A percentile compares a stretch with the other conserved stretches of the same genome.
These are phyloP conservation scores for Grifola frondosa DNA, from an alignment of 1,284 basidiomycete species.

Conservation along the genomic window DNA sequence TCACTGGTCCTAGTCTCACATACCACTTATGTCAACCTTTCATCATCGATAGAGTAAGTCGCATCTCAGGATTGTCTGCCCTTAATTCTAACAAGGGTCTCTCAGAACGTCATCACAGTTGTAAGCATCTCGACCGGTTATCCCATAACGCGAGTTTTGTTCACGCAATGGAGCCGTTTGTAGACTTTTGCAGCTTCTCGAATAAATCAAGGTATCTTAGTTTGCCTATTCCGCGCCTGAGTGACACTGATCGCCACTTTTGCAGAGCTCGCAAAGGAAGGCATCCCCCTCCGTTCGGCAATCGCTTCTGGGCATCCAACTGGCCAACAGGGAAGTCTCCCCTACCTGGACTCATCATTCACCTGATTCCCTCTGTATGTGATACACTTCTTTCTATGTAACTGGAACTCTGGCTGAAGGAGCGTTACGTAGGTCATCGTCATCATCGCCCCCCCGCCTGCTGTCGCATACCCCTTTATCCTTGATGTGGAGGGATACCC, in stretches of 20 bases:
- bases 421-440: conserved; percentile 45
- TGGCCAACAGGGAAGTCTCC: conserved; percentile 64
- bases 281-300: conserved; percentile 57
- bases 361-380: conserved; percentile 54
- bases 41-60: conserved; percentile 29
- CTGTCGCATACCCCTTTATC: conserved; percentile 68
- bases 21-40: conserved; percentile 31
- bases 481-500: conserved; percentile 63
- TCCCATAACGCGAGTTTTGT: neutral
- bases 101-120: conserved; percentile 30
- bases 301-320: conserved; percentile 64
- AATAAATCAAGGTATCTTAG: conserved; percentile 31
- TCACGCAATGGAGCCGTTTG: neutral
- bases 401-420: neutral
- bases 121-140: conserved; percentile 18
- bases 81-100: neutral
- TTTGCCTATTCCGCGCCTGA: neutral
- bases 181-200: conserved; percentile 30
- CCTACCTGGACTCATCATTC: conserved; percentile 55
- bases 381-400: conserved; percentile 37
- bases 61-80: conserved; percentile 30
- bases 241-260: neutral
- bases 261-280: conserved; percentile 45
- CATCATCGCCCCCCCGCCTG: conserved; percentile 54
- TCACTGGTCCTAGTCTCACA: neutral